Conservation (phyloP, 106 monocot genomes). For the Vanilla planifolia region DNA sequence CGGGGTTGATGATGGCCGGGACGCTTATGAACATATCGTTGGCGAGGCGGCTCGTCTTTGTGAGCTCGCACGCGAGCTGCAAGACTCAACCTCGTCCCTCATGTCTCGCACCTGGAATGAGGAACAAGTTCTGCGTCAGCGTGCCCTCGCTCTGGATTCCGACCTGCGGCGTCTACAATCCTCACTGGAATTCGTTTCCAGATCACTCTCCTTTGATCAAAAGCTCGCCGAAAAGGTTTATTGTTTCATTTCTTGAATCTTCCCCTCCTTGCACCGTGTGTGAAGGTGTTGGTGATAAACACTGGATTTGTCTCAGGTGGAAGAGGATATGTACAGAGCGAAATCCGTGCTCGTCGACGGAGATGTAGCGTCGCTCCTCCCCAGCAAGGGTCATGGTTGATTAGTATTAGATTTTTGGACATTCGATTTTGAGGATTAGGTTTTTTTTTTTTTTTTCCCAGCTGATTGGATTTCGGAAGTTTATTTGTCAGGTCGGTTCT, state of each 20-base stretch:
- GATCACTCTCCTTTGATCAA: conserved; percentile 24
- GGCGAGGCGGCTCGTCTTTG: conserved; percentile 47
- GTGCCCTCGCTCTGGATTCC: conserved; percentile 66
- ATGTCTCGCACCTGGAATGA: conserved; percentile 55
- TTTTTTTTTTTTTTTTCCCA: conserved; percentile 4
- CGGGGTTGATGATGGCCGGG: conserved; percentile 2
- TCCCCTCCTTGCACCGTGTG: neutral
- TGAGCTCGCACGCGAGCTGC: conserved; percentile 64
- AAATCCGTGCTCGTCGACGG: conserved; percentile 61
- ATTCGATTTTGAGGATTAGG: neutral
- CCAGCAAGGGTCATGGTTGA: conserved; percentile 71
- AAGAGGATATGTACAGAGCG: conserved; percentile 71
- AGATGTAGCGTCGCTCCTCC: conserved; percentile 69
- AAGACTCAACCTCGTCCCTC: conserved; percentile 64
- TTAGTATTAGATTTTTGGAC: neutral
- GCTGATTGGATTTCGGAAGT: neutral
- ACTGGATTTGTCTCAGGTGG: conserved; percentile 33
- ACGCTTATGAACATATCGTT: conserved; percentile 14
- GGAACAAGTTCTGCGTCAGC: conserved; percentile 71
- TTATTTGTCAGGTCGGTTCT: conserved; percentile 48
- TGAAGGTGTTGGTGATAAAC: neutral
- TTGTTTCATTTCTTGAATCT: neutral
- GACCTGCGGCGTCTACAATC: conserved; percentile 53
- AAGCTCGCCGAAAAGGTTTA: conserved; percentile 62
- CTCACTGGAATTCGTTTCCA: conserved; percentile 14